A percentile compares a stretch with the other conserved stretches of the same genome.
Conservation (phyloP, 805 yeast genomes). For the Metschnikowia colocasiae region DNA sequence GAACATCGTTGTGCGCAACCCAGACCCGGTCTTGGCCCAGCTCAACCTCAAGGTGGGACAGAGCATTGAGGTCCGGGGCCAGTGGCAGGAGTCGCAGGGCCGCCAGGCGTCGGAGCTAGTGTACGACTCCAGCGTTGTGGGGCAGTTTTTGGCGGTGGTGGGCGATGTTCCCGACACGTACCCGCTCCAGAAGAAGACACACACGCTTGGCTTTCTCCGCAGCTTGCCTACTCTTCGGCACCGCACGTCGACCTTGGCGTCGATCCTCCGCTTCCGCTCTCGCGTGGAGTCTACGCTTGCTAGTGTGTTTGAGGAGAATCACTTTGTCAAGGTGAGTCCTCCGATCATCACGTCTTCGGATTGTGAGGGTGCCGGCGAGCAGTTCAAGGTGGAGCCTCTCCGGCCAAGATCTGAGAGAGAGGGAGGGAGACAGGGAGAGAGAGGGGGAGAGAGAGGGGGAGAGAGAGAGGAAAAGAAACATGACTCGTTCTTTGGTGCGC, state of each 20-base stretch:
- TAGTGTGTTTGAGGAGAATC: conserved; percentile 49
- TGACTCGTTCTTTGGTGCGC: conserved; percentile 56
- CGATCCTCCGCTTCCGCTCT: conserved; percentile 72
- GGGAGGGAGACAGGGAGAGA: neutral
- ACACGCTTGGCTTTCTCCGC: conserved; percentile 63
- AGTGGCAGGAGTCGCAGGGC: conserved; percentile 32
- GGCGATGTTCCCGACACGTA: conserved; percentile 64
- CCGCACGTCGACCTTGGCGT: conserved; percentile 61
- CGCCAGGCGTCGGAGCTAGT: conserved; percentile 32
- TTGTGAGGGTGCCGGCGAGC: conserved; percentile 97
- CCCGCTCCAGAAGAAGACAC: conserved; percentile 82
- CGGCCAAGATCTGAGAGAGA: neutral
- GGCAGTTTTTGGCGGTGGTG: conserved; percentile 39
- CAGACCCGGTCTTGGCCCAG: conserved; percentile 20
- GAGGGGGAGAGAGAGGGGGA: neutral
- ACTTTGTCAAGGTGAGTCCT: conserved; percentile 73
- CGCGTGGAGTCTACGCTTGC: conserved; percentile 51
- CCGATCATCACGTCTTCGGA: conserved; percentile 87
- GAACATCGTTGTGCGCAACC: conserved; percentile 43
- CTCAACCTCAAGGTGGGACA: conserved; percentile 47
- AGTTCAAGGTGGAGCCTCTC: conserved; percentile 53
- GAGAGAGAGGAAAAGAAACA: neutral
- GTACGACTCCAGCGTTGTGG: conserved; percentile 24
- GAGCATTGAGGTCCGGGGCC: conserved; percentile 32
- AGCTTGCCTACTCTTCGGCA: conserved; percentile 74